Evolutionary conservation across 148 eudicot genomes (phyloP).

Genomic region (Cornus controversa): DNA sequence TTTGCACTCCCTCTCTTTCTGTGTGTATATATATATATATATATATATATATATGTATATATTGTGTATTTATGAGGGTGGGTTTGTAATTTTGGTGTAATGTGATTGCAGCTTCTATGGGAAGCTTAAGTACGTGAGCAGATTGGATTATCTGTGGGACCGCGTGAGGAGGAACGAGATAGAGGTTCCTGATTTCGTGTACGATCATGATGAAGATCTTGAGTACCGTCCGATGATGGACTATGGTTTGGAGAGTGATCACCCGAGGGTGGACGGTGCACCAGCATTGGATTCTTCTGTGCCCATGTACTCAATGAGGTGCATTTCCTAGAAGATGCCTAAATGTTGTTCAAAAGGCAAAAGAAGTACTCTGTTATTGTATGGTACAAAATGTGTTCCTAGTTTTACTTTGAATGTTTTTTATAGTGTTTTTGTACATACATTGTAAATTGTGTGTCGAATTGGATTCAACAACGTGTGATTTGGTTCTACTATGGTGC

Average conservation of each 20-base stretch:
- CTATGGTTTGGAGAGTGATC: slow-evolving; percentile 69
- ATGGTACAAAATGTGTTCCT: no score
- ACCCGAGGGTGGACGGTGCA: slow-evolving; percentile 52
- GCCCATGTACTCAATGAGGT: slow-evolving; percentile 52
- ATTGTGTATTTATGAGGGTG: neutral
- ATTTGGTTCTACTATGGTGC: no score
- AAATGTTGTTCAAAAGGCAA: no score
- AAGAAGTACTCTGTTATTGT: no score
- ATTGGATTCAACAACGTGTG: no score
- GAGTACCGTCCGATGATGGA: slow-evolving; percentile 80
- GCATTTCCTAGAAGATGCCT: slow-evolving; percentile 37
- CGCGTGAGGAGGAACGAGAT: slow-evolving; percentile 57
- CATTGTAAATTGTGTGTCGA: no score
- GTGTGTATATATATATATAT: no score
- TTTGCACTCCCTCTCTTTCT: no score
- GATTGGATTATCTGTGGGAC: slow-evolving; percentile 69
- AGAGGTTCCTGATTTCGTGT: slow-evolving; percentile 57
- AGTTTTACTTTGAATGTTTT: no score
- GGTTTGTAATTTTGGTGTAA: neutral
- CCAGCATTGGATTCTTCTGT: slow-evolving; percentile 43
- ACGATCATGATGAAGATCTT: slow-evolving; percentile 68
- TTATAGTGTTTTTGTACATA: no score
- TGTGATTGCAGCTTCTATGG: slow-evolving; percentile 46
- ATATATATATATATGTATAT: neutral
- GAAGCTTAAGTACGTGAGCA: slow-evolving; percentile 56